Base-by-base conservation (phyloP, 495 filamentous ascomycete species). In the Podospora pseudocomata region DNA sequence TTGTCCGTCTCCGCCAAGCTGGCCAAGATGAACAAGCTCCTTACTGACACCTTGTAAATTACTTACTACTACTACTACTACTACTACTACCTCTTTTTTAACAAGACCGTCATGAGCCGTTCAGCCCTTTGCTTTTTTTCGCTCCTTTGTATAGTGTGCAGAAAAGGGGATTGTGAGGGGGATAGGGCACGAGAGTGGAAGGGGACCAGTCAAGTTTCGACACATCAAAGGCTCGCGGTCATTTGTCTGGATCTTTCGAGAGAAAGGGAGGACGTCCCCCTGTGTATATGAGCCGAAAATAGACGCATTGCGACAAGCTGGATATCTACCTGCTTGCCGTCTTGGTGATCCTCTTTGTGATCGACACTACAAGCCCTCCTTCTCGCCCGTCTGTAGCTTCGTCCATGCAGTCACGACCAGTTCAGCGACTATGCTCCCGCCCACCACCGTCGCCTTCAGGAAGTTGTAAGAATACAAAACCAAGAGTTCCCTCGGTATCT, bases 1-100 rank as follows among this genome's bases (percentile, higher is more conserved):
- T 90, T 97, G 68, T 94, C 90, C 83, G 92, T 99, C 73, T 95
- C 95, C 16, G 84, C 92, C 77, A 95, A 92, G 88, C 91, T 99
- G 82, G 85, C 91, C 80, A 96, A 93, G 87, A 90, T 98, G 89
- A 99, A 98, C 91, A 99, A 99, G 89, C 90, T 97, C 77, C 90
- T 99, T 75, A 92, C 86, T 70, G 96, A 99, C 84, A 86, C 91
- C 78, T 83, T 98, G 89, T 99, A 93, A 93, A 67, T 77, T 73
- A 26, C n/a, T 59, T 23, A 23, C 23, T 23, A 23, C 23, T 23
- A 23, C 19, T 23, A 23, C 19, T 23, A 23, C 20, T 23, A 23
- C 23, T 23, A 23, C 23, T 23, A 23, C 23, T n/a, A 18, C 19
- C 56, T 23, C 23, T 23, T 23, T 23, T 23, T 59, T 59, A 59